Evolutionary conservation across 1,284 basidiomycete genomes (phyloP).

Genomic region (Bjerkandera adusta): DNA sequence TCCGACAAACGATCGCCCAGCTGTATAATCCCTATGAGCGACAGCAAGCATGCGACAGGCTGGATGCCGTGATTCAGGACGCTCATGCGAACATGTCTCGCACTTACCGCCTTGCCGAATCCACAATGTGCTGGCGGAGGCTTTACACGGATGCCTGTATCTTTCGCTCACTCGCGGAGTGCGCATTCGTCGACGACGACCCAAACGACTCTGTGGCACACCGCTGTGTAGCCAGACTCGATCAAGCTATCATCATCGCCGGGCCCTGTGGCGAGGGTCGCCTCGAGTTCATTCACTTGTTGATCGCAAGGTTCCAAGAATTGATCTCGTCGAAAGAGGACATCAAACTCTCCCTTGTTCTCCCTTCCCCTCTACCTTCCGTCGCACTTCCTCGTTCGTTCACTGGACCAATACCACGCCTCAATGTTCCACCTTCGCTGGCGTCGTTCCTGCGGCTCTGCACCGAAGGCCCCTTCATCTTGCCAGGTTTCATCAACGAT

Average conservation of each 20-base stretch:
- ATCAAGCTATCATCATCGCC: conserved; percentile 82
- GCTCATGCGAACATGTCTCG: conserved; percentile 26
- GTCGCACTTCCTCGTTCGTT: conserved; percentile 15
- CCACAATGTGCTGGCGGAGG: conserved; percentile 44
- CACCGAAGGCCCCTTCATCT: conserved; percentile 65
- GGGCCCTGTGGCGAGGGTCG: conserved; percentile 69
- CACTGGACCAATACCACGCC: conserved; percentile 31
- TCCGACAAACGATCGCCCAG: not conserved
- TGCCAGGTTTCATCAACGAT: conserved; percentile 56
- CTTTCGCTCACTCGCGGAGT: conserved; percentile 45
- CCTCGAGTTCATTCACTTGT: conserved; percentile 54
- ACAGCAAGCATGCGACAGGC: conserved; percentile 1
- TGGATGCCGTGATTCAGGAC: conserved; percentile 22
- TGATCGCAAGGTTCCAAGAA: conserved; percentile 52
- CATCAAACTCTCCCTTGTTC: not conserved
- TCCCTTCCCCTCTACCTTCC: not conserved
- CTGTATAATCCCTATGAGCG: not conserved
- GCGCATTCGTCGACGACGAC: conserved; percentile 25
- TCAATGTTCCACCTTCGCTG: conserved; percentile 51
- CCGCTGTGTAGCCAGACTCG: conserved; percentile 57
- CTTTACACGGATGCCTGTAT: conserved; percentile 67
- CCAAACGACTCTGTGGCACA: conserved; percentile 25
- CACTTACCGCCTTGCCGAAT: conserved; percentile 3
- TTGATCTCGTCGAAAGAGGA: not conserved
- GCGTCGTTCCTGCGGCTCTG: conserved; percentile 40